A percentile compares a stretch with the other conserved stretches of the same genome.
phyloP scores from a whole-genome alignment of 139 green algal genomes.

The Dunaliella sp. region DNA sequence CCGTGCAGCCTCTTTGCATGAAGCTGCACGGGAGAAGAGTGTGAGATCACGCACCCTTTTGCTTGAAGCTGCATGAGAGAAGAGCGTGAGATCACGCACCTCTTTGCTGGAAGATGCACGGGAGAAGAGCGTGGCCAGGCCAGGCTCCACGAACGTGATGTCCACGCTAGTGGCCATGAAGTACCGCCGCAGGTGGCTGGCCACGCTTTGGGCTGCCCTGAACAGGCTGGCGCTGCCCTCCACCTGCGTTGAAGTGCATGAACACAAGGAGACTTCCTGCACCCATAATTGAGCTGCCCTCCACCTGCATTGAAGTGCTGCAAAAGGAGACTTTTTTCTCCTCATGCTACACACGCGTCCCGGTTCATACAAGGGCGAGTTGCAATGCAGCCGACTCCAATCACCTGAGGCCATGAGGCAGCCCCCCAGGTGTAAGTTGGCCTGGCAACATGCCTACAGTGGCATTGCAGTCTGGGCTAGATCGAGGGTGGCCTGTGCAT shows the following conservation, averaged over 20 bases:
- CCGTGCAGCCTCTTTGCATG: slow-evolving; percentile 13
- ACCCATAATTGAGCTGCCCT: too few species aligned
- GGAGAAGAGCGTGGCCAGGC: slow-evolving; percentile 15
- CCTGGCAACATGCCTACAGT: too few species aligned
- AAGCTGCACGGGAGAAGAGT: slow-evolving; percentile 38
- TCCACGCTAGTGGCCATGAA: slow-evolving; percentile 35
- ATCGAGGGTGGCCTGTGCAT: too few species aligned
- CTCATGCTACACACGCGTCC: too few species aligned
- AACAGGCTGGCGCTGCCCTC: slow-evolving; percentile 29
- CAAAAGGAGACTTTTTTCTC: too few species aligned
- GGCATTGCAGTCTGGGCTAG: too few species aligned
- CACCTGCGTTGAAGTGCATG: too few species aligned
- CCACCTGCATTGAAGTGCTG: too few species aligned
- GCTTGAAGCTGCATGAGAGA: slow-evolving; percentile 33
- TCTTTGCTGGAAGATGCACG: neutral
- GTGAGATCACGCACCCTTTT: neutral
- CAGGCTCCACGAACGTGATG: slow-evolving; percentile 20
- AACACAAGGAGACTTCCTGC: too few species aligned
- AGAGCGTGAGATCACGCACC: neutral
- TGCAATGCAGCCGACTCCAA: too few species aligned
- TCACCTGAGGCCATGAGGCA: too few species aligned
- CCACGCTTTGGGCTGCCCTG: slow-evolving; percentile 15
- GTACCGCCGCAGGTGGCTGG: slow-evolving; percentile 21
- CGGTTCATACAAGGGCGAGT: too few species aligned
- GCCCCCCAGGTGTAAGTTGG: neutral